Evolutionary conservation across 1,284 basidiomycete species (phyloP), one percentile per base, ranked within the genome.

Genomic region (Microbotryomycetes sp.): DNA sequence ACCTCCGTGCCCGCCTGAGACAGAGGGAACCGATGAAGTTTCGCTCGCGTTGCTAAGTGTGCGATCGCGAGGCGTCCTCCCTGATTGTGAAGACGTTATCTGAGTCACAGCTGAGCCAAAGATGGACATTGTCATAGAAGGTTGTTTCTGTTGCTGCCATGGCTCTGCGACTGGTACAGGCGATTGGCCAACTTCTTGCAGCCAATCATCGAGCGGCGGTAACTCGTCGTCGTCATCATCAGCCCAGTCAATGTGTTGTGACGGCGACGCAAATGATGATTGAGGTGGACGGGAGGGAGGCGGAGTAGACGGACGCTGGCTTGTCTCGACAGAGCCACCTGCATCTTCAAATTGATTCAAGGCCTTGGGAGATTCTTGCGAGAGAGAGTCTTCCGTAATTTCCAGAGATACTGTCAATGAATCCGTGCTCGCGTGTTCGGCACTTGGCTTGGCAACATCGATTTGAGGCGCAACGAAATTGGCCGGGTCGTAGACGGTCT

Each of bases 351-450:
- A 18, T 3, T 21, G 21, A n/a, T 4, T 18, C 7, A 15, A 18
- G 2, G 24, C 45, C 23, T 13, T 23, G 11, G 41, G 53, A 54
- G 86, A 35, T 13, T 27, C 23, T 54, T 21, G 23, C 53, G 48
- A 2, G 52, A 24, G 5, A 48, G 28, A 4, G 52, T 31, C 5
- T n/a, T n/a, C n/a, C n/a, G n/a, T n/a, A n/a, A n/a, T n/a, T n/a
- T n/a, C n/a, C n/a, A 48, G 21, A 18, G 24, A 28, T 24, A 21
- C 3, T 4, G 21, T 11, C 18, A 31, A 5, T 35, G 28, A 16
- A 11, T 47, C 41, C 30, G 13, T 23, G 21, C 13, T 3, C 6
- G 45, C 30, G n/a, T 7, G 24, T 31, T 52, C 4, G 24, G 28
- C 24, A 26, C 30, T 35, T 31, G 18, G 13, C 31, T 13, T 27